Evolutionary conservation across 1,284 basidiomycete genomes (phyloP).

Genomic region (Microbotryum saponariae): DNA sequence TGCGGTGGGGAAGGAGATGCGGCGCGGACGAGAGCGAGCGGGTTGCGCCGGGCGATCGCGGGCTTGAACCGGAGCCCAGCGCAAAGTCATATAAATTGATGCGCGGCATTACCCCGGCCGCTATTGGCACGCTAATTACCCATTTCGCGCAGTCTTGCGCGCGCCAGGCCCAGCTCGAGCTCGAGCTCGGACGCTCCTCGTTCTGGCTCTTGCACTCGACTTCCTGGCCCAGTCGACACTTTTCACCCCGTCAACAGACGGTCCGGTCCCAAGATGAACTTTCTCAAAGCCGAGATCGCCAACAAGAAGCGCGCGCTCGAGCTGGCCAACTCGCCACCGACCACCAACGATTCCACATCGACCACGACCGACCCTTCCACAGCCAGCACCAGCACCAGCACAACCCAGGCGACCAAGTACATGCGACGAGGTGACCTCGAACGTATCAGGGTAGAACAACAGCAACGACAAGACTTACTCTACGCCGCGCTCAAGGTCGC

Average conservation of each 20-base stretch:
- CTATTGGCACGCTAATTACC: no score
- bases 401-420: constrained; percentile 63
- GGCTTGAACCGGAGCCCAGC: no score
- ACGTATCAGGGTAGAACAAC: constrained; percentile 60
- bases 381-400: background rate
- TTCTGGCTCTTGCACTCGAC: no score
- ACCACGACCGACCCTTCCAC: background rate
- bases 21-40: no score
- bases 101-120: no score
- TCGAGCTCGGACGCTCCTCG: no score
- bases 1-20: background rate
- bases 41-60: background rate
- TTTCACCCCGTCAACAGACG: background rate
- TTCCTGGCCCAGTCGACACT: no score
- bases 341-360: background rate
- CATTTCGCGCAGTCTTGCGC: no score
- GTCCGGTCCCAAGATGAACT: constrained; percentile 58
- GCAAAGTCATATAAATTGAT: no score
- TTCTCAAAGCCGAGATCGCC: constrained; percentile 78
- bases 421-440: constrained; percentile 68
- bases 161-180: no score
- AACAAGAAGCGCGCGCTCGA: constrained; percentile 68
- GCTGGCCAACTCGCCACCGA: constrained; percentile 25
- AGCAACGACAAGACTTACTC: constrained; percentile 39
- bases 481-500: constrained; percentile 27